Conservation (phyloP, 257 asterid species). For the Apocynum venetum region DNA sequence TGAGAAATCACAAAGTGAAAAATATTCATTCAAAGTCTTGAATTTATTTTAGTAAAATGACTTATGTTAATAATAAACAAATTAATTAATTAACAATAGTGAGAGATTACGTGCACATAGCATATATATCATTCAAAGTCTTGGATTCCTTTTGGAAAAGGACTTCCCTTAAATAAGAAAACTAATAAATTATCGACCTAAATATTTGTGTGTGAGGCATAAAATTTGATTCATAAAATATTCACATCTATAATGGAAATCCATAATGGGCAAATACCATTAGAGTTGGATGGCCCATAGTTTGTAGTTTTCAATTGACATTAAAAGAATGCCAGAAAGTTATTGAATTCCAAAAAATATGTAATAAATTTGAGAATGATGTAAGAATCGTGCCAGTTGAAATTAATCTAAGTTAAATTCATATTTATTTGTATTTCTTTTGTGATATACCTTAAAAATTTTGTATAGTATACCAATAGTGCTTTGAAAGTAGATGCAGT, state of each 20-base stretch:
- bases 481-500: neutral
- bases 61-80: too few species aligned
- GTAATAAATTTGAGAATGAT: neutral
- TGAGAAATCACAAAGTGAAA: too few species aligned
- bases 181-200: neutral
- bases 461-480: neutral
- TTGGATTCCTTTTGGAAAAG: too few species aligned
- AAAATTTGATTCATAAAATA: too few species aligned
- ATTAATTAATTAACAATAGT: too few species aligned
- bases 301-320: neutral
- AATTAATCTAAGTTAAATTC: neutral
- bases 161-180: too few species aligned
- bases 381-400: neutral
- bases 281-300: neutral
- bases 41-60: too few species aligned
- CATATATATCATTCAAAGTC: too few species aligned
- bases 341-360: neutral
- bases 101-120: too few species aligned
- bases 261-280: neutral
- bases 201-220: neutral
- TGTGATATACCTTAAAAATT: too few species aligned
- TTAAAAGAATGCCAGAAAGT: neutral
- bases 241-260: neutral
- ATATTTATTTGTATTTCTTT: neutral
- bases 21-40: too few species aligned